Evolutionary conservation across 495 filamentous ascomycete genomes (phyloP).

Genomic region (Penicillium odoratum): DNA sequence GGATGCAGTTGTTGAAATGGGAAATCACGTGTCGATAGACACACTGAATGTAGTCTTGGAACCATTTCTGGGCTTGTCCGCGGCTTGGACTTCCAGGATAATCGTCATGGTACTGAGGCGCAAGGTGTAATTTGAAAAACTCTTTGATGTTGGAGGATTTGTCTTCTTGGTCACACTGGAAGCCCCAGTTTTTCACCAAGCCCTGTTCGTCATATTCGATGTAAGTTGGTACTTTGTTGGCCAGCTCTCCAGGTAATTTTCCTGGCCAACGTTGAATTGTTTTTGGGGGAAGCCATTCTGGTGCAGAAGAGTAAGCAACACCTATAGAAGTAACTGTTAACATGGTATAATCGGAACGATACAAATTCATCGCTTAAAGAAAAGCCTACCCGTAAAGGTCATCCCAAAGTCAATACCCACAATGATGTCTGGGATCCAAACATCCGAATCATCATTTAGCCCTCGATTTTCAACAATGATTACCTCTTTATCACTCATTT

Average conservation of each 20-base stretch:
- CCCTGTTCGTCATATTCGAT: slow-evolving; percentile 50
- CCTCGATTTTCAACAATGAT: slow-evolving; percentile 5
- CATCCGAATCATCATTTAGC: slow-evolving; percentile 4
- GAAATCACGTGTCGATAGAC: slow-evolving; percentile 56
- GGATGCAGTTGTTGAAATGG: slow-evolving; percentile 42
- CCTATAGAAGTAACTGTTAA: slow-evolving; percentile 31
- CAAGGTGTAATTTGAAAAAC: slow-evolving; percentile 65
- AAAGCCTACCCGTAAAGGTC: slow-evolving; percentile 57
- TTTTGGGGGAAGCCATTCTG: slow-evolving; percentile 48
- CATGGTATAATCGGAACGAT: not conserved
- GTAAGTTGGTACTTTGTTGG: slow-evolving; percentile 60
- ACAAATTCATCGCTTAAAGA: not conserved
- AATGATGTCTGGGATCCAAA: slow-evolving; percentile 50
- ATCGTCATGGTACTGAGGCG: slow-evolving; percentile 42
- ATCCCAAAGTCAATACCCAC: slow-evolving; percentile 64
- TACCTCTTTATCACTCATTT: slow-evolving; percentile 27
- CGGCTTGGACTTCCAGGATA: slow-evolving; percentile 32
- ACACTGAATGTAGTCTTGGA: slow-evolving; percentile 53
- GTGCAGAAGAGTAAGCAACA: slow-evolving; percentile 53
- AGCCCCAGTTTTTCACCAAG: slow-evolving; percentile 55
- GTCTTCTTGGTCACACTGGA: slow-evolving; percentile 51
- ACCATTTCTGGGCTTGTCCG: slow-evolving; percentile 53
- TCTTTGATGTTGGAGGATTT: slow-evolving; percentile 41
- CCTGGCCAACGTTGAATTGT: slow-evolving; percentile 64
- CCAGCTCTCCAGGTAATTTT: slow-evolving; percentile 48